Evolutionary conservation across 2,329 filamentous ascomycete genomes (phyloP), one percentile per base, ranked within the genome.

Genomic region (Leptographium flavum): DNA sequence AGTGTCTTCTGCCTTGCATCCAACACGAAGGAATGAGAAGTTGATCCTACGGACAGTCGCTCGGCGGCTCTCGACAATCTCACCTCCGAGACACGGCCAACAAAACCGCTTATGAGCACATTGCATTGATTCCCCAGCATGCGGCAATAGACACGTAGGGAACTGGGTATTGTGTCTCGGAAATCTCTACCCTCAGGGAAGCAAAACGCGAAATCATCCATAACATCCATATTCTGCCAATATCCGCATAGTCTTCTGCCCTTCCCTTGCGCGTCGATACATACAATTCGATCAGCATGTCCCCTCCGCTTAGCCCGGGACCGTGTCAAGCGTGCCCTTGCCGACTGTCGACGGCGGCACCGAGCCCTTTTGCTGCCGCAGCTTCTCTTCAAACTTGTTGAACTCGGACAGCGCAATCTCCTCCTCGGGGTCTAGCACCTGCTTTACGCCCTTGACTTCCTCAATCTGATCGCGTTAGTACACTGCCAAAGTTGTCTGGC

Each of bases 401-500:
- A 98, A 96, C 58, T 96, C 90, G 54, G 80, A 66, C 56, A 90
- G 64, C 1, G 88, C 79, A 52, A 95, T 75, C 62, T 94, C 86
- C 60, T 96, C 92, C 64, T 95, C 92, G 55, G 86, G 75, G 55
- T 96, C 90, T 56, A 94, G 63, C 3, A 95, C 82, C 62, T 96
- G 90, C 51, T 86, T 77, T 36, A 98, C 90, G 3, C 83, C 86
- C 63, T 94, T 81, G 33, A 96, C 92, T 62, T 96, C 92, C 61
- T 95, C 88, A 52, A 96, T 94, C 77, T 94, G 45, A 5, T 1
- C 13, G 39, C 28, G 39, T 36, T 45, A 32, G 32, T 15, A n/a
- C 1, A n/a, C 5, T 33, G 31, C n/a, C n/a, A 30, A 38, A 44
- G 8, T 7, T 28, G 8, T 28, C 27, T 4, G 8, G 13, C 27